Evolutionary conservation across 2,329 filamentous ascomycete species (phyloP), one percentile per base, ranked within the genome.

Genomic region (Colletotrichum nymphaeae): DNA sequence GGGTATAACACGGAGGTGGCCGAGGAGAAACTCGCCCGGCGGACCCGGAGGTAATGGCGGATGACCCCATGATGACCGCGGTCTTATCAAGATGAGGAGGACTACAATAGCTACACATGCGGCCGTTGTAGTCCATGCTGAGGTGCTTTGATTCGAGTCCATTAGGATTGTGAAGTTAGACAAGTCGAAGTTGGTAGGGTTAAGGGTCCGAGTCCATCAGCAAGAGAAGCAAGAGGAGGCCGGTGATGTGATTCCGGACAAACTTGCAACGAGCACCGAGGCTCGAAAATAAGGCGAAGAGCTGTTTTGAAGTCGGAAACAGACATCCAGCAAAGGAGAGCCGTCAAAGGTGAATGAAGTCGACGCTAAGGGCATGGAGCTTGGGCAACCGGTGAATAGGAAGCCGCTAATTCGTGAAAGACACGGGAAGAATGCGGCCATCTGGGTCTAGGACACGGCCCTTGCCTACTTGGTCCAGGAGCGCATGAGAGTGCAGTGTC

Each of bases 1-100:
- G 52, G 69, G 85, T 42, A 81, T 78, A 65, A 86, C 84, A 2
- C 81, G 80, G 4, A 76, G 63, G 59, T 82, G 83, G 5, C 85
- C 85, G 42, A 82, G 76, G 19, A 86, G 77, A 2, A 81, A 81
- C 9, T 78, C 78, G 5, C 75, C 70, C 19, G 70, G 64, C 8
- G 75, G 75, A 5, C 75, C 75, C 3, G 75, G 75, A 12, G 75
- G 75, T 5, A 76, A 52, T 42, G 75, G 74, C 62, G 63, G 63
- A 19, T 68, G 68, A 4, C 67, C 42, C 60, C 56, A 57, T 57
- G 71, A 57, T n/a, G 67, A 65, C n/a, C 60, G 71, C 60, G 55
- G 60, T 37, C 67, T 65, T 2, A 66, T 22, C 28, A 73, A 46
- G 56, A 60, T 26, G 14, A 73, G 56, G 11, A 70, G 57, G 35